Base-by-base conservation (phyloP, 2,329 filamentous ascomycete species). In the Penicillium sp. region DNA sequence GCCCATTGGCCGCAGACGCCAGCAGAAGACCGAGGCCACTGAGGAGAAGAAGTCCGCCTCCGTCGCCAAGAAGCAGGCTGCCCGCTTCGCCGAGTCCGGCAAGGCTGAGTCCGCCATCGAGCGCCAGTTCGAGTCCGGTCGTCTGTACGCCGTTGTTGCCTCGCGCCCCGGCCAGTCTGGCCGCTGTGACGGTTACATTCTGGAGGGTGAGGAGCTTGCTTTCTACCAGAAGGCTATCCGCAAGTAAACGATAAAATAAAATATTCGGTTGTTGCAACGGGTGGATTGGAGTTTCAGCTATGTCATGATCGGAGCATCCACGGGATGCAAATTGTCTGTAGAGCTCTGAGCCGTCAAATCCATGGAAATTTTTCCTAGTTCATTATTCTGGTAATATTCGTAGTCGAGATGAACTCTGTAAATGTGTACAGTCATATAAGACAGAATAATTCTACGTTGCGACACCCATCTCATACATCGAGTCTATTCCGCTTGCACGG, bases 141-240 rank as follows among this genome's bases (percentile, higher is more conserved):
- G 95, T 78, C 80, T 99, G 67, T 96, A 86, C 78, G 93, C 93
- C 69, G 88, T 96, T 66, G 80, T 99, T 69, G 83, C 92, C 67
- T 93, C 87, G 75, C 84, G 93, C 71, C 93, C 93, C 64, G 93
- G 93, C 69, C 93, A 99, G 87, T 93, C 88, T 75, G 93, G 93
- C 70, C 90, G 93, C 78, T 84, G 83, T 70, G 93, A 99, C 75
- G 93, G 93, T 64, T 99, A 99, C 82, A 86, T 99, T 76, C 83
- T 99, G 64, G 93, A 99, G 86, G 93, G 93, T 71, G 93, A 99
- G 78, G 93, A 99, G 86, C 84, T 99, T 72, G 90, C 91, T 77
- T 99, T 99, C 88, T 99, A 99, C 89, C 91, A 95, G 87, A 88
- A 88, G 81, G 91, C 91, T 80, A 89, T 97, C 77, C 88, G 93